A percentile compares a stretch with the other conserved stretches of the same genome.
phyloP scores from a whole-genome alignment of 2,329 filamentous ascomycete species.

The Xylariaceae sp. region DNA sequence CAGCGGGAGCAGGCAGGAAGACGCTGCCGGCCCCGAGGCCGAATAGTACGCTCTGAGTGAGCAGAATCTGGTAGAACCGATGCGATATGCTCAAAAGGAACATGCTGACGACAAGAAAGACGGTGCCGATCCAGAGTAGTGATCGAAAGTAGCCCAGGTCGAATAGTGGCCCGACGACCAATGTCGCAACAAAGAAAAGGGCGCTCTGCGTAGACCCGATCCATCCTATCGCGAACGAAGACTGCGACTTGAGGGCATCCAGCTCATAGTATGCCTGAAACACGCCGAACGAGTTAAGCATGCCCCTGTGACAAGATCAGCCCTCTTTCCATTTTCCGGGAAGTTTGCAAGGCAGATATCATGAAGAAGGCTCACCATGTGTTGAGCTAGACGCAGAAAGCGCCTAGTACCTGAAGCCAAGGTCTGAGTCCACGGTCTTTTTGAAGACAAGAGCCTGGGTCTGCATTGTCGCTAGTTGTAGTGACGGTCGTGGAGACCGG shows the following conservation, averaged over 20 bases:
- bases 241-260: constrained; percentile 2
- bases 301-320: constrained; percentile 12
- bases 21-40: constrained; percentile 20
- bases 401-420: constrained; percentile 24
- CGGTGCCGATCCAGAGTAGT: constrained; percentile 13
- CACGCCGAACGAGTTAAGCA: constrained; percentile 23
- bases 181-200: constrained; percentile 16
- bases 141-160: constrained; percentile 20
- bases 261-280: constrained; percentile 25
- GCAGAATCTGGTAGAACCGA: constrained; percentile 18
- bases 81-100: constrained; percentile 13
- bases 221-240: constrained; percentile 23
- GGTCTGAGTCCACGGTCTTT: constrained; percentile 1
- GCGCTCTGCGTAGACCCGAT: constrained; percentile 23
- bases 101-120: constrained; percentile 14
- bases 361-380: constrained; percentile 20
- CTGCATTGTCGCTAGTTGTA: no score
- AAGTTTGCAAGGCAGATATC: neutral
- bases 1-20: constrained; percentile 19
- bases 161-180: constrained; percentile 20
- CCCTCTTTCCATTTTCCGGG: neutral
- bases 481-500: neutral
- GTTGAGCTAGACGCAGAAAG: constrained; percentile 22
- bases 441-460: neutral
- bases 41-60: constrained; percentile 13